Base-by-base conservation (phyloP, 345 rosid genomes). In the Schrenkiella parvula region DNA sequence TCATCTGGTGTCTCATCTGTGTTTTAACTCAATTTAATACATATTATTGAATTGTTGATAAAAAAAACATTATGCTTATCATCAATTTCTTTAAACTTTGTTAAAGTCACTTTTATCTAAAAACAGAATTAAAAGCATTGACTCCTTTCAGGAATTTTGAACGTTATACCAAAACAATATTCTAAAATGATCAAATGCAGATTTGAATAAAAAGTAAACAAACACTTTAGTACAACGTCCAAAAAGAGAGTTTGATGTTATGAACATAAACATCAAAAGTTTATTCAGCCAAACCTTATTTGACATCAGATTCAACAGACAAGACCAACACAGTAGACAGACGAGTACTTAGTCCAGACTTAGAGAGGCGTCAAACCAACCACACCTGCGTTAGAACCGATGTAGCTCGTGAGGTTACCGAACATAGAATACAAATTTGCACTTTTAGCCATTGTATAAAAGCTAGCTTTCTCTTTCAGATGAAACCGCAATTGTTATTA, bases 351-450 rank as follows among this genome's bases (percentile, higher is more conserved):
- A 58, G 54, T 46, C 17, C 26, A 38, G 29, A 50, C 68, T 75
- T 60, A 75, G 52, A 68, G 64, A 19, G 79, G 79, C 35, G 64
- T 75, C 74, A 75, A 68, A 44, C 79, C 79, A 61, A 75, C 18
- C 63, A 75, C 79, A 68, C 79, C 79, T 75, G 64, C 69, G 1
- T 29, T 15, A 23, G 2, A 67, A 42, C 69, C 63, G 18, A 32
- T 9, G 3, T 58, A 48, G 26, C 46, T 66, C 61, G 28, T 74
- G 60, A 74, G 72, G 4, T 9, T 73, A 55, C 14, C 0, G 4
- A 58, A 66, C 61, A 66, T 4, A 29, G 32, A 18, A 2, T 35
- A 47, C 11, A 13, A 61, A 51, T 15, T 11, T 7, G 42, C 54
- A 2, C 29, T 22, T 19, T 41, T 4, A 29, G 26, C 26, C 10